Evolutionary conservation across 192 early-diverging fungal genomes (phyloP).

Genomic region (Paraglomus occultum): DNA sequence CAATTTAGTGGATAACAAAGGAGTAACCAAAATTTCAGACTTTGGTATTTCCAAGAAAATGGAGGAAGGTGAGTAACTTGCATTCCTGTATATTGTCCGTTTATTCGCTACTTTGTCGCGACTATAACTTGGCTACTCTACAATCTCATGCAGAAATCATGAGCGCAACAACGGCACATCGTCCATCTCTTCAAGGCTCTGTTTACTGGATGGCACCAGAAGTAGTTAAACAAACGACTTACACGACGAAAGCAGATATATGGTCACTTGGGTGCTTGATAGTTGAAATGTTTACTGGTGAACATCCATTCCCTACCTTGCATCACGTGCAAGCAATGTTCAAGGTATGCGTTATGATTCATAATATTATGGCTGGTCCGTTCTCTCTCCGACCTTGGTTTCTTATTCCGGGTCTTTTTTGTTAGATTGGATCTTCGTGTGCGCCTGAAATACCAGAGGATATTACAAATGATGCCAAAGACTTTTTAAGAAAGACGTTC

Average conservation of each 20-base stretch:
- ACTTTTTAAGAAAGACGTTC: conserved; percentile 78
- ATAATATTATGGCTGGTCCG: too few relatives aligned
- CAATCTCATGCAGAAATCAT: conserved; percentile 25
- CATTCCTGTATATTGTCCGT: conserved; percentile 18
- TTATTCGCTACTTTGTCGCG: background rate
- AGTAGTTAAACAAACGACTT: conserved; percentile 89
- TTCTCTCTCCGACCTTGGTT: too few relatives aligned
- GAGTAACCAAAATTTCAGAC: conserved; percentile 95
- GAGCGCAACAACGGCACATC: conserved; percentile 34
- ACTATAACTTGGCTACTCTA: background rate
- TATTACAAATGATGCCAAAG: conserved; percentile 65
- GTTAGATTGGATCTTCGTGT: conserved; percentile 75
- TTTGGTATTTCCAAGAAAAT: conserved; percentile 99
- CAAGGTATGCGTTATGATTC: too few relatives aligned
- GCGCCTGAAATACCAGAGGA: conserved; percentile 82
- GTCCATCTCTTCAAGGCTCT: conserved; percentile 93
- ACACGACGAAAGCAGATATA: conserved; percentile 90
- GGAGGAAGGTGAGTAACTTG: conserved; percentile 57
- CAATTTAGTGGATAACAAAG: conserved; percentile 82
- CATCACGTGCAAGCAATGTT: conserved; percentile 83
- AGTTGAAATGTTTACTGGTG: conserved; percentile 98
- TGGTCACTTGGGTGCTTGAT: conserved; percentile 95
- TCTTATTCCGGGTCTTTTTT: conserved; percentile 58
- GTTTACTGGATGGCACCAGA: conserved; percentile 99
- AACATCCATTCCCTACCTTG: conserved; percentile 85